Base-by-base conservation (phyloP, 2,329 filamentous ascomycete genomes). In the Pyrenochaeta sp. region DNA sequence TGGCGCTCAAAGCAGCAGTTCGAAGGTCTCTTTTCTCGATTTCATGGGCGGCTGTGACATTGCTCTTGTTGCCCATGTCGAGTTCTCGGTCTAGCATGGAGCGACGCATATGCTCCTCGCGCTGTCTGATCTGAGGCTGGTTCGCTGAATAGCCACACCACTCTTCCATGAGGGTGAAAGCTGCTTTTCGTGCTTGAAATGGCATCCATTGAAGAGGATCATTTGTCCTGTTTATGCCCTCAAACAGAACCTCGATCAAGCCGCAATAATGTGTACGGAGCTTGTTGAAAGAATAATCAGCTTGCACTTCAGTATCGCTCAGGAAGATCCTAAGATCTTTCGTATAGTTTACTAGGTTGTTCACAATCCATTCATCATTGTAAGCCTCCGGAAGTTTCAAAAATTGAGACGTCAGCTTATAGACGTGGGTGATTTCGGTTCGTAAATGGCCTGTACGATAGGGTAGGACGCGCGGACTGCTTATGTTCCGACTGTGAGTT, bases 101-200 rank as follows among this genome's bases (percentile, higher is more conserved):
- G 57, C 92, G 88, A 29, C 90, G 82, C 87, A 96, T 95, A 23
- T 83, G 88, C 50, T 96, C 88, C 71, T 96, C 92, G 49, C 90
- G 82, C 44, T 87, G 85, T 4, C 86, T 83, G 27, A 96, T 89
- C 53, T 95, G 89, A 10, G 76, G 79, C 66, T 95, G 90, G 53
- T 96, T 96, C 0, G 92, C 90, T 6, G 92, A 96, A 68, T 95
- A 96, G 2, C 94, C 94, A 67, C 94, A 99, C 95, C 95, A 99
- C 55, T 97, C 93, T 72, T 99, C 94, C 92, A 99, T 97, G 34
- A 99, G 76, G 0, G 92, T 87, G 65, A 99, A 99, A 0, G 93
- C 89, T 4, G 94, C 96, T 67, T 96, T 96, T 27, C 95, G 82
- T 9, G 92, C 90, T 68, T 99, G 94, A 63, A 99, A 99, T 0